Evolutionary conservation across 352 stramenopile species (phyloP), one percentile per base, ranked within the genome.

Genomic region (Pythium chondricola): DNA sequence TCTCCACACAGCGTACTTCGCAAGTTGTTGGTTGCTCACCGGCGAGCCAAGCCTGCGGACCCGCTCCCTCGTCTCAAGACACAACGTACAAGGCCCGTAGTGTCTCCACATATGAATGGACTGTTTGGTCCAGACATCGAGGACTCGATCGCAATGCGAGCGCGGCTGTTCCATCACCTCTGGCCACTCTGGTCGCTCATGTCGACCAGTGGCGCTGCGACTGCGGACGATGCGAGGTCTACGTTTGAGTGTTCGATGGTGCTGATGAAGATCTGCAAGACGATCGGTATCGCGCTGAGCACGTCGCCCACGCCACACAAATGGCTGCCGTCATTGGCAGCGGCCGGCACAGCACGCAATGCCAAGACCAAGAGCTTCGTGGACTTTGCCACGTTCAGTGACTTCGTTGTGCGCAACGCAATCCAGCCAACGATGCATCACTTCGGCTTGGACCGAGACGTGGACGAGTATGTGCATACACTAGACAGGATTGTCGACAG

Each of bases 221-320:
- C 20, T 11, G 20, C 50, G 27, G 4, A 20, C 4, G 46, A 42
- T 14, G 29, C 25, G 25, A 77, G 68, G 36, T 77, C 75, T 6
- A 44, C 68, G 16, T 71, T 80, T 21, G 72, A 85, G 44, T 84
- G 72, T 48, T 74, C 48, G 38, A 74, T 80, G 61, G 42, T 66
- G 8, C 69, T 85, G 35, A 70, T 71, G 22, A 83, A 80, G 46
- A 40, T 87, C 8, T 81, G 68, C 58, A 83, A 83, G 43, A 39
- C 61, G 1, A 57, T 78, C 0, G 75, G 75, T 3, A 82, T 83
- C 30, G 56, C 61, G 6, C 38, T 81, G 16, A 32, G 20, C 8
- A 24, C 53, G 20, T 56, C 50, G 2, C 29, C 52, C 13, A 29
- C 40, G 11, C 49, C 49, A 9, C 37, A 48, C 21, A 29, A 48